Conservation (phyloP, 768 basidiomycete species). For the Piloderma croceum region DNA sequence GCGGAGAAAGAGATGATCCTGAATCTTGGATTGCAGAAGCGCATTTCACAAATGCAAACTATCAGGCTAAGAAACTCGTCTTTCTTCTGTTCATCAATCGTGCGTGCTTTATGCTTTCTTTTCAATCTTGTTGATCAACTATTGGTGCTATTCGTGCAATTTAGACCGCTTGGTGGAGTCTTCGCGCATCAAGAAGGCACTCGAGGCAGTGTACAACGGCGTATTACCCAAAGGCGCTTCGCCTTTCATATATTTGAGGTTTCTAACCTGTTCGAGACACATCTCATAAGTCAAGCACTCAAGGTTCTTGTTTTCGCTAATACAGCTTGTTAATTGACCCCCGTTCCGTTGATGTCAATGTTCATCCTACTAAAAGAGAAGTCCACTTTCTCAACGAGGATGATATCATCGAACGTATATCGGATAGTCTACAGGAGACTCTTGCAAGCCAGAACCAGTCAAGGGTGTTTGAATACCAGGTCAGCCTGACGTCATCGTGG, state of each 20-base stretch:
- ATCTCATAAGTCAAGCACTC: neutral
- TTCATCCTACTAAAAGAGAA: constrained; percentile 96
- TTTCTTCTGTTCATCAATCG: constrained; percentile 95
- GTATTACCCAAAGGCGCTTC: constrained; percentile 84
- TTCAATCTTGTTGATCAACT: neutral
- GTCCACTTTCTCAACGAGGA: constrained; percentile 95
- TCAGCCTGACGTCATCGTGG: constrained; percentile 15
- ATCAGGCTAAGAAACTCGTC: constrained; percentile 79
- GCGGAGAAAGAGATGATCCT: constrained; percentile 24
- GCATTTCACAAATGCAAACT: constrained; percentile 82
- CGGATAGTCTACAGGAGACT: constrained; percentile 63
- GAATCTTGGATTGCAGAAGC: constrained; percentile 69
- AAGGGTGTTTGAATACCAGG: constrained; percentile 71
- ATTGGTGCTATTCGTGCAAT: neutral
- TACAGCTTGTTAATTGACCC: constrained; percentile 83
- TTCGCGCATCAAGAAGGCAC: constrained; percentile 73
- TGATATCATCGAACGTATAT: constrained; percentile 68
- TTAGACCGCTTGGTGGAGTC: constrained; percentile 92
- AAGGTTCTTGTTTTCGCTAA: constrained; percentile 1
- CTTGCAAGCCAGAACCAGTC: constrained; percentile 60
- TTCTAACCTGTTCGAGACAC: constrained; percentile 8
- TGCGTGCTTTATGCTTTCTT: constrained; percentile 31
- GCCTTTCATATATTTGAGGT: constrained; percentile 96
- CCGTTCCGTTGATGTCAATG: constrained; percentile 89
- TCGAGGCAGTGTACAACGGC: constrained; percentile 80